A percentile compares a stretch with the other conserved stretches of the same genome.
Conservation (phyloP, 441 rosid genomes). For the Pelargonium australe region DNA sequence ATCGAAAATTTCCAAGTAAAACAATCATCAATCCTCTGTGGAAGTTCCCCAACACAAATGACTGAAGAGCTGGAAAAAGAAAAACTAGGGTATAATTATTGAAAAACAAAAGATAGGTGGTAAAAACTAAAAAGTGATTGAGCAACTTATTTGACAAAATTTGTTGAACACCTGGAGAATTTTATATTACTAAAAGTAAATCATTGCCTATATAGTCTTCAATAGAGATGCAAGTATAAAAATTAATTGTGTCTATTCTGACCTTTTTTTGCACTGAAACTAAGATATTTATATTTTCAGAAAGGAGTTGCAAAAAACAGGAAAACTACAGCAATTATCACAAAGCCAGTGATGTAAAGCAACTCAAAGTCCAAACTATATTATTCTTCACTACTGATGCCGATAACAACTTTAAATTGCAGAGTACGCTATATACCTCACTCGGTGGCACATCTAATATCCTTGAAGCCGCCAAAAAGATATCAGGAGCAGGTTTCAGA, state of each 20-base stretch:
- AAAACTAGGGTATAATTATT: neutral
- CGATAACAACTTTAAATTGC: conserved; percentile 2
- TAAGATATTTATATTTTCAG: conserved; percentile 6
- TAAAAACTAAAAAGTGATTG: neutral
- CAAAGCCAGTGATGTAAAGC: neutral
- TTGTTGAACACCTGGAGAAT: neutral
- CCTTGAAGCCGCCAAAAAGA: conserved; percentile 88
- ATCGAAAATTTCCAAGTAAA: neutral
- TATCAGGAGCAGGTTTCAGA: conserved; percentile 94
- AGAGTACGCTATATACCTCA: conserved; percentile 45
- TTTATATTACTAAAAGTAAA: neutral
- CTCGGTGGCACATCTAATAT: conserved; percentile 64
- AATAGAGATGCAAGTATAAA: conserved; percentile 9
- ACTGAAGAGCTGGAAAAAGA: neutral
- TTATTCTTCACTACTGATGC: neutral
- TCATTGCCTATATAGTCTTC: neutral
- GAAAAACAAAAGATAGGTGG: no score
- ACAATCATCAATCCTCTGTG: neutral
- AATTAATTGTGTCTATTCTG: conserved; percentile 6
- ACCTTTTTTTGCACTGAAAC: conserved; percentile 3
- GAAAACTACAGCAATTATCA: neutral
- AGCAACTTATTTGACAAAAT: conserved; percentile 1
- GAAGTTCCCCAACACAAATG: neutral
- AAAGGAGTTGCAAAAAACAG: neutral
- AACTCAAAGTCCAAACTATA: neutral